Evolutionary conservation across 1,284 basidiomycete genomes (phyloP), one percentile per base, ranked within the genome.

Genomic region (Boletus subluridellus): DNA sequence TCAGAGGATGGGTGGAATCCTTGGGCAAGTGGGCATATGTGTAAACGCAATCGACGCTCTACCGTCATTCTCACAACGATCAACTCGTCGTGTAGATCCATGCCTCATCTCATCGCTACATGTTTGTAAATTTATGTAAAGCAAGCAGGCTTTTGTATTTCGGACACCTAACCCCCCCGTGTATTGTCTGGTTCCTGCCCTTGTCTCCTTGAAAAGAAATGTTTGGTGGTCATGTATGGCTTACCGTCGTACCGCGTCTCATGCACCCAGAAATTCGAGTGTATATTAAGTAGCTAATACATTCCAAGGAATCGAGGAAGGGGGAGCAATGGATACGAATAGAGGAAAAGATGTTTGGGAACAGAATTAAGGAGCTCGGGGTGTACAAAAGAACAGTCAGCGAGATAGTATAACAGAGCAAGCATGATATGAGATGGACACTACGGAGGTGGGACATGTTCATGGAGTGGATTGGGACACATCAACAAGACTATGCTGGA

Each of bases 1-100:
- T 92, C 38, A 67, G 78, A 11, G 69, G 69, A 17, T 92, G 89
- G 89, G 82, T 82, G 5, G 77, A 81, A 52, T 70, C 68, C 44
- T 70, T 82, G 44, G 87, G 86, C 37, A 73, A 77, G 57, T 91
- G 89, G 89, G 69, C 83, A 63, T 89, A 83, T 69, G 85, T 86
- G 24, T 89, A 53, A 59, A 37, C 21, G 15, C 17, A 14, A 2
- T 32, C 35, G 12, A 39, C 11, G 14, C 15, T 26, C 5, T 14
- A 47, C 48, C 39, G 50, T 51, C 26, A 10, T 35, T 51, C 41
- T 53, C 26, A 41, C 21, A 6, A 54, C 38, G 9, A 26, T 34
- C 45, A 21, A 14, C 34, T 41, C n/a, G 17, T 37, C 32, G 1
- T 54, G 28, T 47, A 24, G 17, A 60, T 67, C 17, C 15, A n/a